Conservation (phyloP, 106 monocot species). For the Agapanthus africanus region DNA sequence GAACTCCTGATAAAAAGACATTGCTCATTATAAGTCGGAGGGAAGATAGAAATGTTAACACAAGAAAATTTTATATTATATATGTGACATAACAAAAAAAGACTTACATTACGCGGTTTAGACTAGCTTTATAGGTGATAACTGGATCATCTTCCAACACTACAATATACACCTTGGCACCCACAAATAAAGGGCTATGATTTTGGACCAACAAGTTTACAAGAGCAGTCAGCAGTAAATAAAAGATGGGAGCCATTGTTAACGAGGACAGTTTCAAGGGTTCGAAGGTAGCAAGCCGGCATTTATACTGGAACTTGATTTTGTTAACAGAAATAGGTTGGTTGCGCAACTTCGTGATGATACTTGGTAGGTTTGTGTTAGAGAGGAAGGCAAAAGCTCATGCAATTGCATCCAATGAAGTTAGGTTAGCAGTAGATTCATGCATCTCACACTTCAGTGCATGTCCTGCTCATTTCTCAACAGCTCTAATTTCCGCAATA, state of each 20-base stretch:
- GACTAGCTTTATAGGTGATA: conserved; percentile 24
- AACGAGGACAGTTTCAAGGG: not conserved
- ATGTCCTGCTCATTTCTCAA: conserved; percentile 16
- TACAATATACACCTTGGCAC: conserved; percentile 46
- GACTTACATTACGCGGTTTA: conserved; percentile 16
- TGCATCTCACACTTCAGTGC: conserved; percentile 14
- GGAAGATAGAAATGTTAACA: not conserved
- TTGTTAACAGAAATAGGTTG: not conserved
- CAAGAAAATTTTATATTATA: not conserved
- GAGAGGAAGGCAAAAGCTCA: conserved; percentile 12
- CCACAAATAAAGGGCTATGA: not conserved
- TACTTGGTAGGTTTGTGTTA: conserved; percentile 15
- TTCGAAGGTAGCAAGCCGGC: not conserved
- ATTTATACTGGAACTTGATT: not conserved
- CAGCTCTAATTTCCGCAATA: too few relatives aligned
- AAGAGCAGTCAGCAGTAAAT: conserved; percentile 6
- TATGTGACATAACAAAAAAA: not conserved
- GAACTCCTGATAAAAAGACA: conserved; percentile 25
- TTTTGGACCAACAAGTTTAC: conserved; percentile 3
- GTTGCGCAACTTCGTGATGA: not conserved
- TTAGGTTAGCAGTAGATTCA: conserved; percentile 4
- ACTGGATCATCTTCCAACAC: conserved; percentile 52
- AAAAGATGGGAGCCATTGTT: conserved; percentile 17
- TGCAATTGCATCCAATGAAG: not conserved
- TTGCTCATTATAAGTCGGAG: conserved; percentile 11